Base-by-base conservation (phyloP, 139 green algal species). In the Micractinium conductrix region DNA sequence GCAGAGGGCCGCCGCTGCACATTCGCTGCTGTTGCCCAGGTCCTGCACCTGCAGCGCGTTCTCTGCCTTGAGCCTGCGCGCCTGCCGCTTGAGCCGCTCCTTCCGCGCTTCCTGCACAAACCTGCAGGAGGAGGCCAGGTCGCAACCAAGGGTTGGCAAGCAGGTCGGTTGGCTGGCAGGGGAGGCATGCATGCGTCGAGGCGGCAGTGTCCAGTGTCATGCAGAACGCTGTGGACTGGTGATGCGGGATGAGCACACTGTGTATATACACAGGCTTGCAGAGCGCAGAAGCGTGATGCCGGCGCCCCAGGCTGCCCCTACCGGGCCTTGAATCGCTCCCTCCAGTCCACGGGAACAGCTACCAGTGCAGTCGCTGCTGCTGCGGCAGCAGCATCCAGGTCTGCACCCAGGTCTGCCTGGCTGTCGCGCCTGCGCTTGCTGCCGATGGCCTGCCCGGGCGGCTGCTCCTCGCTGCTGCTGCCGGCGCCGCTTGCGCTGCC, bases 271-370 rank as follows among this genome's bases (percentile, higher is more conserved):
- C 53, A 14, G 53, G 53, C 53, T 62, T 19, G 53, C 53, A 62
- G 10, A 9, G 8, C 19, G 10, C 19, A 62, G 10, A 21, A 21
- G 26, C 6, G 53, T 22, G 26, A 22, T 30, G 8, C 5, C 5
- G 2, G 53, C 7, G 19, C 53, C 53, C 10, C 2, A 62, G 19
- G 10, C 19, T 16, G 53, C 53, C 10, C 48, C 0, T 50, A 82
- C 76, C 38, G 53, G 58, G 38, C 58, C 17, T 82, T 82, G 58
- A 82, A 82, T 2, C 42, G 28, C 24, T 72, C 76, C 9, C 76
- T 38, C 76, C 76, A 82, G 76, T 71, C 30, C 0, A 82, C 30
- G n/a, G n/a, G n/a, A n/a, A n/a, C n/a, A n/a, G n/a, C n/a, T n/a
- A n/a, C n/a, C n/a, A n/a, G n/a, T n/a, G n/a, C n/a, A n/a, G n/a